phyloP scores from a whole-genome alignment of 306 rosid genomes.

The Alnus glutinosa region DNA sequence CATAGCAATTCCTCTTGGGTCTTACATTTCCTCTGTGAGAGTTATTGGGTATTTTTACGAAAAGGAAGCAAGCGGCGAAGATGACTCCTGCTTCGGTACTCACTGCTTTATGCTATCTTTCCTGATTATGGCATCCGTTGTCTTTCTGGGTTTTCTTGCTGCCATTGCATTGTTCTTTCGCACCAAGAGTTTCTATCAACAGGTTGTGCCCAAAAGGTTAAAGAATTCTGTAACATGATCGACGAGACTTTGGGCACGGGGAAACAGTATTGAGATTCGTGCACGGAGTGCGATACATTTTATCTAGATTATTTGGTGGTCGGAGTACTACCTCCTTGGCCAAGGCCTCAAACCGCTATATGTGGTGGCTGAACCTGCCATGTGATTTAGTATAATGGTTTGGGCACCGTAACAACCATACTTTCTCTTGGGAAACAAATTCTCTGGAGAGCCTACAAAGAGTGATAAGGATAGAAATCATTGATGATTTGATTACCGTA shows the following conservation, averaged over 20 bases:
- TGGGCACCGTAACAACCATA: too few species aligned
- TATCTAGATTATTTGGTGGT: too few species aligned
- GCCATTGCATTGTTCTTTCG: slow-evolving; percentile 61
- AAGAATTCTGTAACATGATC: slow-evolving; percentile 25
- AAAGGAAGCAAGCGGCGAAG: slow-evolving; percentile 44
- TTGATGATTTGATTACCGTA: too few species aligned
- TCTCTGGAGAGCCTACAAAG: too few species aligned
- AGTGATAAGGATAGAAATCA: too few species aligned
- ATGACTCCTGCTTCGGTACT: slow-evolving; percentile 55
- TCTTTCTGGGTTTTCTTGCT: slow-evolving; percentile 58
- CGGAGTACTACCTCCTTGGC: too few species aligned
- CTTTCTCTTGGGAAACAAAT: too few species aligned
- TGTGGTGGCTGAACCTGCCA: too few species aligned
- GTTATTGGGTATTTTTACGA: slow-evolving; percentile 79
- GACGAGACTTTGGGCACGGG: neutral
- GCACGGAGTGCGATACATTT: too few species aligned
- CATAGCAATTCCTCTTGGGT: slow-evolving; percentile 80
- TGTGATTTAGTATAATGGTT: too few species aligned
- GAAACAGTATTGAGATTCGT: too few species aligned
- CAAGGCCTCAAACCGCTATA: too few species aligned
- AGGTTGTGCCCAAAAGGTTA: slow-evolving; percentile 49
- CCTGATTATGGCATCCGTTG: slow-evolving; percentile 65
- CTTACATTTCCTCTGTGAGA: slow-evolving; percentile 77
- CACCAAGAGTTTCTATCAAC: slow-evolving; percentile 59
- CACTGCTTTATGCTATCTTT: slow-evolving; percentile 76